A percentile compares a stretch with the other conserved stretches of the same genome.
phyloP scores from a whole-genome alignment of 2,329 filamentous ascomycete species.

The Aspergillus caelatus region DNA sequence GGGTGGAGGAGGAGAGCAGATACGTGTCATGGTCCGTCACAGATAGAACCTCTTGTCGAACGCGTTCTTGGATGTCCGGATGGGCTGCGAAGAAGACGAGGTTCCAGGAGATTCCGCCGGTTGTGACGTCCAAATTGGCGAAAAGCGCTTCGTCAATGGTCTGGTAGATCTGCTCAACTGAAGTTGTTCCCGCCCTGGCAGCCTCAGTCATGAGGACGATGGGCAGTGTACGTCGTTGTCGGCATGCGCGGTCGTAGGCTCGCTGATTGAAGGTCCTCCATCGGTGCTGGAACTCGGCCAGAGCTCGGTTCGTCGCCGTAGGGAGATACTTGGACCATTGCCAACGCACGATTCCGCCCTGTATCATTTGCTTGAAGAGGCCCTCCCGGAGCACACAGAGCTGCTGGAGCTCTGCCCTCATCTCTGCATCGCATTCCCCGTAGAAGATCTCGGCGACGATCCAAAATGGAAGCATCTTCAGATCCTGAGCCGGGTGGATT shows the following conservation, averaged over 20 bases:
- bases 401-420: slow-evolving; percentile 26
- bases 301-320: slow-evolving; percentile 22
- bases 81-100: slow-evolving; percentile 46
- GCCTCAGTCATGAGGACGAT: slow-evolving; percentile 15
- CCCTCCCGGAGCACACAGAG: slow-evolving; percentile 31
- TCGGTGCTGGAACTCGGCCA: slow-evolving; percentile 33
- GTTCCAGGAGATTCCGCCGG: slow-evolving; percentile 47
- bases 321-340: slow-evolving; percentile 19
- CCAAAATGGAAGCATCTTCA: slow-evolving; percentile 42
- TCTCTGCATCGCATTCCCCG: slow-evolving; percentile 29
- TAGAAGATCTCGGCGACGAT: slow-evolving; percentile 45
- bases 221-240: slow-evolving; percentile 5
- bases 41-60: slow-evolving; percentile 29
- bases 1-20: slow-evolving; percentile 25
- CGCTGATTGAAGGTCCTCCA: slow-evolving; percentile 41
- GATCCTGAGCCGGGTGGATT: slow-evolving; percentile 30
- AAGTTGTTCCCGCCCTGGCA: slow-evolving; percentile 23
- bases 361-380: slow-evolving; percentile 37
- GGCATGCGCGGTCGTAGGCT: slow-evolving; percentile 4
- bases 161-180: slow-evolving; percentile 38
- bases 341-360: slow-evolving; percentile 38
- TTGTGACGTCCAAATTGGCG: slow-evolving; percentile 53
- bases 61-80: slow-evolving; percentile 23
- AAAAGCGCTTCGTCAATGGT: slow-evolving; percentile 53
- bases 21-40: slow-evolving; percentile 24